Base-by-base conservation (phyloP, 106 monocot species). In the Platanthera guangdongensis region DNA sequence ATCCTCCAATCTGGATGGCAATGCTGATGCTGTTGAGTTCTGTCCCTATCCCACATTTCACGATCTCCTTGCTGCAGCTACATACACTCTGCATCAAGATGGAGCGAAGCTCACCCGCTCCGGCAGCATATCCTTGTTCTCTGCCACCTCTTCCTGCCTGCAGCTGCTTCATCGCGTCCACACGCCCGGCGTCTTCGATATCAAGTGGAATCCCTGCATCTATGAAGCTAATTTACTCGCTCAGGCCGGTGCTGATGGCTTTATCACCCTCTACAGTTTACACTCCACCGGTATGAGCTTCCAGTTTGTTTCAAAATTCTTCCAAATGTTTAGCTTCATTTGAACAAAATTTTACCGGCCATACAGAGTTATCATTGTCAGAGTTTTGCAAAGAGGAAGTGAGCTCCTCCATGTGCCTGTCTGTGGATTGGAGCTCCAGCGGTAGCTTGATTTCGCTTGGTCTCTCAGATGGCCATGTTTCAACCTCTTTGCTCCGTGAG, bases 1-100 rank as follows among this genome's bases (percentile, higher is more conserved):
- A 2, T 72, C 67, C 10, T 85, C 57, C 70, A n/a, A 82, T 72
- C 71, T 96, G 45, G 93, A 91, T 76, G 91, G 93, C 13, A 89
- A 91, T 82, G 89, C 89, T 1, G 96, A 96, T 75, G 89, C 84
- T 9, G 96, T 96, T 21, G 96, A 89, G 51, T 96, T 91, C 62
- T 91, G 88, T 68, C 88, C 88, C 0, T 76, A 86, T 11, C 13
- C 57, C 25, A 15, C 81, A 52, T 88, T 84, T 47, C 84, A 81
- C 50, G 57, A 86, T 16, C 50, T 91, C 67, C 68, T 91, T 3
- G 88, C 86, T 52, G 86, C 82, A 16, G 88, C 86, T 39, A 91
- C 91, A 15, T 91, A 91, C 75, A 91, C 88, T 21, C 78, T 91
- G 16, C 57, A 88, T 77, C 21, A 72, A 72, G 91, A 88, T 52